Base-by-base conservation (phyloP, 345 rosid species). In the Corymbia maculata region DNA sequence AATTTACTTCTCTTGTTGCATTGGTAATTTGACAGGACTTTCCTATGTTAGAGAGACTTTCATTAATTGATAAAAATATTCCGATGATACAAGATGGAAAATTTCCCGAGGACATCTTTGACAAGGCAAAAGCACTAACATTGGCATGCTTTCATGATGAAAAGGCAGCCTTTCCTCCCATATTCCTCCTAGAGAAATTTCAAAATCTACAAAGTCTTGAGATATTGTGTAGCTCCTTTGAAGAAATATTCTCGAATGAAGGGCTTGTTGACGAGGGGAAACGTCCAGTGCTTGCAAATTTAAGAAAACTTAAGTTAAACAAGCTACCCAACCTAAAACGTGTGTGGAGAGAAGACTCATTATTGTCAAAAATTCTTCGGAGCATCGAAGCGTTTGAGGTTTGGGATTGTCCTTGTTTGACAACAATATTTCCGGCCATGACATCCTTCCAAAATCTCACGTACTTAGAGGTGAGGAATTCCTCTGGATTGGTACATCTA, bases 141-240 rank as follows among this genome's bases (percentile, higher is more conserved):
- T 0, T 28, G 2, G 32, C 68, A 61, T 61, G 68, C 68, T 61
- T 61, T 61, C 32, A 61, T 61, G 68, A 28, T 61, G 4, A 61
- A 61, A 28, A 19, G 0, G 0, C 68, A 0, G 0, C 1, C 3
- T 61, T 61, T 26, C 30, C 68, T 28, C 6, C 6, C 0, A 28
- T 1, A 61, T 61, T 11, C 32, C 30, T 61, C 68, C 8, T 11
- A 28, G 30, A 59, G 15, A 59, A 15, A 59, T 59, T 59, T 26
- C 15, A 59, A 2, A 59, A 26, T 59, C 3, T 59, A 59, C 30
- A 59, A 59, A 59, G 30, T 0, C 68, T 26, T 26, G 30, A 26
- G 30, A 14, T 26, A 3, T 59, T 59, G 0, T 59, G 8, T 59
- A 22, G 68, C 7, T 59, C 30, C 68, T 59, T 59, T 26, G 15